phyloP scores from a whole-genome alignment of 768 basidiomycete species.

The Phlebiopsis flavidoalba region DNA sequence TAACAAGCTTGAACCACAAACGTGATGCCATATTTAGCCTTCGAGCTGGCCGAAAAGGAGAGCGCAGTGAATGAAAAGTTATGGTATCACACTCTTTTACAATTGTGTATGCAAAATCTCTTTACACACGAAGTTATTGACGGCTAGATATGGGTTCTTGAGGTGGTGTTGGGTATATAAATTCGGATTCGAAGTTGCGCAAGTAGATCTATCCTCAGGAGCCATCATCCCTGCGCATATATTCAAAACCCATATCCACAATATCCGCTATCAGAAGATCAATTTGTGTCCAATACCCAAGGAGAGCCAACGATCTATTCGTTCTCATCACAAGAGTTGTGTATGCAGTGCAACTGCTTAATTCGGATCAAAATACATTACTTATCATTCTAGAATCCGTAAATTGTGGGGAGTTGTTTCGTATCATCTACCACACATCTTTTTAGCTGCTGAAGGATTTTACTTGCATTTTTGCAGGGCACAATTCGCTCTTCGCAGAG shows the following conservation, averaged over 20 bases:
- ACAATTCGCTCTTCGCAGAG: conserved; percentile 75
- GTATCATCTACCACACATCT: conserved; percentile 43
- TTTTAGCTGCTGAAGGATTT: too few species aligned
- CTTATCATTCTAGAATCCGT: neutral
- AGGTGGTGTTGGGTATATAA: conserved; percentile 83
- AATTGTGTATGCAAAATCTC: too few species aligned
- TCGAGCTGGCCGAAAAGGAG: conserved; percentile 73
- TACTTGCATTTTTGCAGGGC: conserved; percentile 84
- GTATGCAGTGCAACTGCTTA: too few species aligned
- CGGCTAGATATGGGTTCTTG: conserved; percentile 70
- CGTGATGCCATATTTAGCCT: conserved; percentile 44
- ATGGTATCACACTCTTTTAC: conserved; percentile 7
- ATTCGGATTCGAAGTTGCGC: conserved; percentile 78
- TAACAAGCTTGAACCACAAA: neutral
- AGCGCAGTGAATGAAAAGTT: conserved; percentile 57
- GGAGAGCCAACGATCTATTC: conserved; percentile 80
- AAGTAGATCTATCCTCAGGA: conserved; percentile 35
- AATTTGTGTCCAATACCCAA: conserved; percentile 58
- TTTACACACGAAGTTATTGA: neutral
- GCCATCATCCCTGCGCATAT: neutral
- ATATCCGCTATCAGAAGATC: conserved; percentile 42
- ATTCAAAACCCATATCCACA: neutral
- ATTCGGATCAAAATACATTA: too few species aligned
- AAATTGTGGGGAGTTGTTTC: conserved; percentile 14
- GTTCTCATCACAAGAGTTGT: conserved; percentile 67